Conservation (phyloP, 1,139 yeast species). For the Kodamaea fungicola region DNA sequence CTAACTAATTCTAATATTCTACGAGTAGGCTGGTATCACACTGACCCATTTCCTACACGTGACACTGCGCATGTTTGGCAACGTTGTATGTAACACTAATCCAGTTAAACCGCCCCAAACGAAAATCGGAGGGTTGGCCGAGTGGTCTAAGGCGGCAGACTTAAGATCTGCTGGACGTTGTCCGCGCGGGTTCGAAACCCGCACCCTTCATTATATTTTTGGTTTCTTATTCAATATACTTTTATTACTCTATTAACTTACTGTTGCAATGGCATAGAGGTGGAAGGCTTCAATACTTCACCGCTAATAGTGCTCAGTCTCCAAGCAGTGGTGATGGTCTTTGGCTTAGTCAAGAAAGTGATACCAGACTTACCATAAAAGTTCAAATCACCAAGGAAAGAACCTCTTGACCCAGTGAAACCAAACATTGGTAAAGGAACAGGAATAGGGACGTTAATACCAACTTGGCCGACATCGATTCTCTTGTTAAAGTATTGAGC, state of each 20-base stretch:
- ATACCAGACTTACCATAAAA: slow-evolving; percentile 77
- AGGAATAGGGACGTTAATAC: slow-evolving; percentile 80
- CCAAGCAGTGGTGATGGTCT: slow-evolving; percentile 75
- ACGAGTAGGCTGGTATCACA: no score
- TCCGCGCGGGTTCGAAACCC: slow-evolving; percentile 90
- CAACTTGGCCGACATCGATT: slow-evolving; percentile 76
- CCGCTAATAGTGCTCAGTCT: slow-evolving; percentile 52
- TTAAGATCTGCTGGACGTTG: slow-evolving; percentile 53
- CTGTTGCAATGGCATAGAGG: slow-evolving; percentile 65
- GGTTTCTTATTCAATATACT: background rate
- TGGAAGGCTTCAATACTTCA: slow-evolving; percentile 47
- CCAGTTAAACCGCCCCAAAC: no score
- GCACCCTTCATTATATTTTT: slow-evolving; percentile 64
- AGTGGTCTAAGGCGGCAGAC: slow-evolving; percentile 57
- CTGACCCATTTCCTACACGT: no score
- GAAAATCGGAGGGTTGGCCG: slow-evolving; percentile 47
- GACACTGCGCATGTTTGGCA: no score
- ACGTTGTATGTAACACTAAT: no score
- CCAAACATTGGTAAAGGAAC: slow-evolving; percentile 83
- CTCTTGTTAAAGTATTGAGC: slow-evolving; percentile 70
- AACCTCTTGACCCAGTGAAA: slow-evolving; percentile 75
- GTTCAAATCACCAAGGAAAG: slow-evolving; percentile 76
- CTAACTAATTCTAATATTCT: no score
- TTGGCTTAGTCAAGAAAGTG: slow-evolving; percentile 70
- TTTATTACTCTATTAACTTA: slow-evolving; percentile 12